Evolutionary conservation across 345 rosid species (phyloP).

Genomic region (Eutrema japonicum): DNA sequence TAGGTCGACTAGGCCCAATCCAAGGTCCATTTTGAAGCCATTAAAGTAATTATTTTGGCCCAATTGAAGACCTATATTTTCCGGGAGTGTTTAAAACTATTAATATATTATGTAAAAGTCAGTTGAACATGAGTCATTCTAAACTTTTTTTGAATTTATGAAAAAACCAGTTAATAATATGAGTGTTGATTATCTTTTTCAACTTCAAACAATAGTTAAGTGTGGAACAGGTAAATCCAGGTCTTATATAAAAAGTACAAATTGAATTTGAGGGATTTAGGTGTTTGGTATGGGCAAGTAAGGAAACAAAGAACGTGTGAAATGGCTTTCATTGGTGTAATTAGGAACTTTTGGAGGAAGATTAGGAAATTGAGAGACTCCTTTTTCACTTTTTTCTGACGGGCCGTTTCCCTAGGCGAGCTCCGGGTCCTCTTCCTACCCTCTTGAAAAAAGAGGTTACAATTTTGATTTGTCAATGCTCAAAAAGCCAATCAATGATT

Average conservation of each 20-base stretch:
- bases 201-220: neutral
- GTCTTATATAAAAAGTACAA: neutral
- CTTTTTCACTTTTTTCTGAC: conserved; percentile 12
- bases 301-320: conserved; percentile 22
- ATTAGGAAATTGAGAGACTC: conserved; percentile 8
- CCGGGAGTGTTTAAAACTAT: too few relatives aligned
- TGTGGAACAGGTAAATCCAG: conserved; percentile 15
- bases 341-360: neutral
- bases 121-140: too few relatives aligned
- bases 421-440: conserved; percentile 35
- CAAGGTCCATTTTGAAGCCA: too few relatives aligned
- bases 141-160: too few relatives aligned
- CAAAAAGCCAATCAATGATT: conserved; percentile 40
- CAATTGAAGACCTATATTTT: too few relatives aligned
- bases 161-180: neutral
- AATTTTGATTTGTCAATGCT: conserved; percentile 28
- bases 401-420: conserved; percentile 40
- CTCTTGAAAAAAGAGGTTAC: conserved; percentile 32
- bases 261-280: conserved; percentile 5
- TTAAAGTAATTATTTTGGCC: too few relatives aligned
- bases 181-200: neutral
- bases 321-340: conserved; percentile 14
- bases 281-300: neutral
- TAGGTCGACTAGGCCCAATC: too few relatives aligned
- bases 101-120: too few relatives aligned